A percentile compares a stretch with the other conserved stretches of the same genome.
These are phyloP conservation scores for Periconia digitata DNA, from an alignment of 2,329 filamentous ascomycete genomes.

Conservation along the genomic window DNA sequence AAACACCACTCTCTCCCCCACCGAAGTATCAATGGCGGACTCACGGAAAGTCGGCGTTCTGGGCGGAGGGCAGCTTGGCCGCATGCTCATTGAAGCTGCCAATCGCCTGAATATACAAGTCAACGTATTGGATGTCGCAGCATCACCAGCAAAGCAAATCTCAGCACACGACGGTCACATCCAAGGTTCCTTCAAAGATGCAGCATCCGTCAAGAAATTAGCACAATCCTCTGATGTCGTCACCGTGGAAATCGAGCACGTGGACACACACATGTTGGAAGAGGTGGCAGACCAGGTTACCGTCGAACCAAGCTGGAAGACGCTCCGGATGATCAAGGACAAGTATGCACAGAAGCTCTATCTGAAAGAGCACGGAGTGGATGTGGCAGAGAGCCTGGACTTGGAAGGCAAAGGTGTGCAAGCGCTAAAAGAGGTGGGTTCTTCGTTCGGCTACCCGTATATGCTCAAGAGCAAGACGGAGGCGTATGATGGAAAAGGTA, in stretches of 20 bases:
- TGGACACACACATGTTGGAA: constrained; percentile 86
- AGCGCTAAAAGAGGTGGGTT: constrained; percentile 65
- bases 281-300: constrained; percentile 71
- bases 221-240: constrained; percentile 76
- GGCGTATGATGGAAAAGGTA: constrained; percentile 88
- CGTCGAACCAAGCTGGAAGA: constrained; percentile 78
- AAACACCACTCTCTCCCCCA: background rate
- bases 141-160: constrained; percentile 82
- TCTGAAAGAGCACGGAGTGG: constrained; percentile 66
- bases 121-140: constrained; percentile 74
- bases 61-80: constrained; percentile 66
- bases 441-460: constrained; percentile 74
- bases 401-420: constrained; percentile 61
- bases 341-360: constrained; percentile 90
- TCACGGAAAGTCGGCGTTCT: constrained; percentile 39
- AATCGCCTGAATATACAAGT: constrained; percentile 75
- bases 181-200: constrained; percentile 84
- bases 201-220: constrained; percentile 75
- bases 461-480: constrained; percentile 92
- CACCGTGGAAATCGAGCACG: constrained; percentile 94
- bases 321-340: constrained; percentile 86
- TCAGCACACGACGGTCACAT: constrained; percentile 75
- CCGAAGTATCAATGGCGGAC: constrained; percentile 23
- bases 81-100: constrained; percentile 92
- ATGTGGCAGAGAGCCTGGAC: constrained; percentile 70